Conservation (phyloP, 148 eudicot genomes). For the Pouteria glomerata region DNA sequence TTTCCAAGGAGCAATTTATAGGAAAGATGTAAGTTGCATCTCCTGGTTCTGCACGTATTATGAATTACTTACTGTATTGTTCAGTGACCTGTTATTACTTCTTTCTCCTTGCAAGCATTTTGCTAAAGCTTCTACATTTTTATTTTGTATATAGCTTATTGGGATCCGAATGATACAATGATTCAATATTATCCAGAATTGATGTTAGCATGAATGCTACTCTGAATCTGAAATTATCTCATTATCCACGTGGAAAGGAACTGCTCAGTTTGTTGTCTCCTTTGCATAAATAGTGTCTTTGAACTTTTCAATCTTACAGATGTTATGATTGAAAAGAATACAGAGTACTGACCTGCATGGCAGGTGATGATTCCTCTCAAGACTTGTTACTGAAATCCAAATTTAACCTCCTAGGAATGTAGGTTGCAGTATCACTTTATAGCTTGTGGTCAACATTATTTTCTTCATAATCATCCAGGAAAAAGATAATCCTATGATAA, state of each 20-base stretch:
- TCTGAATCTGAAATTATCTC: background rate
- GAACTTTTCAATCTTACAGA: background rate
- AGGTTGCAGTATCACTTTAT: background rate
- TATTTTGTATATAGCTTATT: background rate
- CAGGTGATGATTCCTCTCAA: background rate
- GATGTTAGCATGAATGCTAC: background rate
- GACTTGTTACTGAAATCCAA: background rate
- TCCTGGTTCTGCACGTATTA: background rate
- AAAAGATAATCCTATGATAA: background rate
- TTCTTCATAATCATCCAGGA: background rate
- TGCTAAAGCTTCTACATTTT: too few relatives aligned
- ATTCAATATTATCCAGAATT: background rate
- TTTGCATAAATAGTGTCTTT: background rate
- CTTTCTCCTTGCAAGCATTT: background rate
- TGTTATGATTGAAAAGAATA: background rate
- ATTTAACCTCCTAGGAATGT: background rate
- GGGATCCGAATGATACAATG: background rate
- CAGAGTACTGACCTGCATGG: background rate
- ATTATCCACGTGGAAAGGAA: background rate
- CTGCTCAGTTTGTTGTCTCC: background rate
- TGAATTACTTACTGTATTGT: background rate
- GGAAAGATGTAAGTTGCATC: conserved; percentile 71
- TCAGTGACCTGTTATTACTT: background rate
- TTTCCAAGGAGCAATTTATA: conserved; percentile 86
- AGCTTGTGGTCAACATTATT: background rate